Evolutionary conservation across 1,139 yeast species (phyloP).

Genomic region (Starmera stellimalicola): DNA sequence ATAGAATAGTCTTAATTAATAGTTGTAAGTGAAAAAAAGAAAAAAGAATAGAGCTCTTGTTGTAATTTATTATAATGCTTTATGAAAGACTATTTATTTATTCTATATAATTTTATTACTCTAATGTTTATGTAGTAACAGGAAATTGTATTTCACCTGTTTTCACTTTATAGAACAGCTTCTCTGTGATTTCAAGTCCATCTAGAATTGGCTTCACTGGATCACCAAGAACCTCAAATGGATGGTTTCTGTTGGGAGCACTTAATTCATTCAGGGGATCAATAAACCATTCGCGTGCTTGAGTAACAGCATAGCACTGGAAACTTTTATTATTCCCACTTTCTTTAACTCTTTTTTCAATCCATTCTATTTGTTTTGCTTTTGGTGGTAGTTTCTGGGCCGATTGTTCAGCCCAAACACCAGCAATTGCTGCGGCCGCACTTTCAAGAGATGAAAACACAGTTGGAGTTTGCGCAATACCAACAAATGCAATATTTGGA

Average conservation of each 20-base stretch:
- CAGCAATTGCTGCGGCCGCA: slow-evolving; percentile 22
- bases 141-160: slow-evolving; percentile 1
- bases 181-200: neutral
- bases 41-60: no score
- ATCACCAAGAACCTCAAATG: slow-evolving; percentile 10
- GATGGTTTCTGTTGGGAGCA: slow-evolving; percentile 19
- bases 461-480: slow-evolving; percentile 28
- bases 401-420: slow-evolving; percentile 21
- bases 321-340: slow-evolving; percentile 11
- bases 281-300: slow-evolving; percentile 18
- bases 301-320: slow-evolving; percentile 19
- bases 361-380: slow-evolving; percentile 24
- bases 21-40: no score
- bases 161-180: neutral
- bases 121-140: no score
- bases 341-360: slow-evolving; percentile 15
- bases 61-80: no score
- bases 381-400: slow-evolving; percentile 19
- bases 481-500: slow-evolving; percentile 27
- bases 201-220: neutral
- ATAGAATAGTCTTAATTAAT: no score
- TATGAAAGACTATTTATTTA: no score
- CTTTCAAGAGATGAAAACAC: slow-evolving; percentile 30
- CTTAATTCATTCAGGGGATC: slow-evolving; percentile 14
- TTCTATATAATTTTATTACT: no score